Evolutionary conservation across 1,284 basidiomycete genomes (phyloP), one percentile per base, ranked within the genome.

Genomic region (Ustilago curta): DNA sequence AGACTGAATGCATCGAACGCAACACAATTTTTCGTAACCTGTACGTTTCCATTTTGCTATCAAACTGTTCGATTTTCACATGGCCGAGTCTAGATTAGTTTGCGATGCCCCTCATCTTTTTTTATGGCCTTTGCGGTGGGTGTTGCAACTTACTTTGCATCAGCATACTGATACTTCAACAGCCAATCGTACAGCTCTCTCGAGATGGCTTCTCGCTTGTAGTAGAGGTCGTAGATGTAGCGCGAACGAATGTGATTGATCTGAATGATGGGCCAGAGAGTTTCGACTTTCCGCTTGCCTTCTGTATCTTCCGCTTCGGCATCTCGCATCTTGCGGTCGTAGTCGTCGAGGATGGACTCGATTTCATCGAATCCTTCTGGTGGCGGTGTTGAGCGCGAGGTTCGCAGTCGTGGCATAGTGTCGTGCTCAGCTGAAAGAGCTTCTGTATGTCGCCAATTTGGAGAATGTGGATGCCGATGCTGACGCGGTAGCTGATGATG

Each of bases 31-130:
- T 87, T 99, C 97, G 85, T 99, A 99, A 3, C 97, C 97, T 11
- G 92, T 88, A 87, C 97, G 97, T 88, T 99, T 99, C 97, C 97
- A 99, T 86, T 99, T 99, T 32, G 97, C 97, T 85, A 99, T 94
- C 85, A 99, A 87, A 82, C 96, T 98, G 79, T 39, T n/a, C n/a
- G n/a, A n/a, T n/a, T 12, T 2, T 2, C 25, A 6, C 16, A 9
- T 18, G 12, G 35, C 7, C 53, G 23, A 5, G 47, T 43, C 21
- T 35, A 25, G 3, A 16, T 21, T 2, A 8, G 8, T 37, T 18
- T 54, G 52, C 50, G 50, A 23, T 40, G n/a, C 14, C 42, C n/a
- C 50, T 8, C 25, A n/a, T n/a, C n/a, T n/a, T n/a, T n/a, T 18
- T 16, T 8, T 35, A 7, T 27, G 27, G 4, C 8, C 19, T 25